phyloP scores from a whole-genome alignment of 345 rosid genomes.

The Brassica rapa region DNA sequence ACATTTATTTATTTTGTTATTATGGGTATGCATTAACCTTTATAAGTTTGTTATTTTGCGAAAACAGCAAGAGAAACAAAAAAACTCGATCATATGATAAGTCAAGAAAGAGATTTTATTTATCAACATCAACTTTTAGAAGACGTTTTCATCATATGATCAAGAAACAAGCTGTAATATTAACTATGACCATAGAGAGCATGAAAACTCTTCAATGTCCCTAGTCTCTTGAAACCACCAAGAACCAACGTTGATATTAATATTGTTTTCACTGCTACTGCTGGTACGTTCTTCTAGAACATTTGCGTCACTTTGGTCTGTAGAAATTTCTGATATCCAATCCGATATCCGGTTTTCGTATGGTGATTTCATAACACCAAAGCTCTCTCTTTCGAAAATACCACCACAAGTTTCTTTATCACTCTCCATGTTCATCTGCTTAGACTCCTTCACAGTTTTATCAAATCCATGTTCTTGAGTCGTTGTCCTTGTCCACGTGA shows the following conservation, averaged over 20 bases:
- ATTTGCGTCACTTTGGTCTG: slow-evolving; percentile 38
- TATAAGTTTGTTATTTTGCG: not conserved
- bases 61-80: not conserved
- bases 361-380: slow-evolving; percentile 48
- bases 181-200: slow-evolving; percentile 32
- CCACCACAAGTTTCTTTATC: slow-evolving; percentile 22
- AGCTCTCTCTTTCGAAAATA: slow-evolving; percentile 17
- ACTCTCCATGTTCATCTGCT: slow-evolving; percentile 21
- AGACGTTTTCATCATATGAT: not conserved
- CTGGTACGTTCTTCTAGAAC: slow-evolving; percentile 29
- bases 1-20: not conserved
- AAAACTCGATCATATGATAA: not conserved
- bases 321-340: slow-evolving; percentile 54
- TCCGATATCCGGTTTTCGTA: slow-evolving; percentile 51
- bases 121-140: not conserved
- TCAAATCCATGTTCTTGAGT: slow-evolving; percentile 31
- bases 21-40: not conserved
- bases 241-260: slow-evolving; percentile 20
- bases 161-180: not conserved
- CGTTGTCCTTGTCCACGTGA: not conserved
- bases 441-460: not conserved
- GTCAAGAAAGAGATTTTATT: not conserved
- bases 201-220: slow-evolving; percentile 36
- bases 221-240: slow-evolving; percentile 40
- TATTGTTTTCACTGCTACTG: slow-evolving; percentile 16